phyloP scores from a whole-genome alignment of 1,139 yeast species.

The Hanseniaspora sp. region DNA sequence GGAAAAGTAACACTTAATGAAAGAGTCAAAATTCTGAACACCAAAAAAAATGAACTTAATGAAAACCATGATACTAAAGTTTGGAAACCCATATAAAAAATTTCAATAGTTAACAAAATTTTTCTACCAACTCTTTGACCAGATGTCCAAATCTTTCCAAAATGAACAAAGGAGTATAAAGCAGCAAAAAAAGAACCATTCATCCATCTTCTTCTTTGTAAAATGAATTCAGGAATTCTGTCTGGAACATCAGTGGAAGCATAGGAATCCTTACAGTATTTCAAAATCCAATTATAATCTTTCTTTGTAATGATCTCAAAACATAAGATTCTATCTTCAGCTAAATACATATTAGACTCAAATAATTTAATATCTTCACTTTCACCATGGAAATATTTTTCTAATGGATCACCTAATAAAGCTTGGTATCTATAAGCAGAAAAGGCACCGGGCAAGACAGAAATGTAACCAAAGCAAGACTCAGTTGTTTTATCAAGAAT shows the following conservation, averaged over 20 bases:
- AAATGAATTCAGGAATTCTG: slow-evolving; percentile 68
- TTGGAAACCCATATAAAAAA: slow-evolving; percentile 58
- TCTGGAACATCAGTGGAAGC: slow-evolving; percentile 97
- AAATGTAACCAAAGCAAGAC: slow-evolving; percentile 75
- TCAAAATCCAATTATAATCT: slow-evolving; percentile 71
- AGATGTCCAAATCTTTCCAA: slow-evolving; percentile 60
- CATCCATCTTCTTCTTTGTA: slow-evolving; percentile 91
- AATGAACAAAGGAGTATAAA: slow-evolving; percentile 66
- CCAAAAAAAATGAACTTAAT: slow-evolving; percentile 67
- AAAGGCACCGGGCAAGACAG: slow-evolving; percentile 87
- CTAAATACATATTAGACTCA: slow-evolving; percentile 86
- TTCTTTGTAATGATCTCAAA: slow-evolving; percentile 82
- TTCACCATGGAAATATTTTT: slow-evolving; percentile 88
- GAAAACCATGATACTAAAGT: slow-evolving; percentile 72
- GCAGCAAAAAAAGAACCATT: slow-evolving; percentile 97
- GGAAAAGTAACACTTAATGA: slow-evolving; percentile 48
- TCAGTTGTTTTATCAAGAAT: slow-evolving; percentile 86
- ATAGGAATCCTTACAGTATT: slow-evolving; percentile 77
- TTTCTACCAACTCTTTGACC: slow-evolving; percentile 67
- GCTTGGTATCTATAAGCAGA: slow-evolving; percentile 82
- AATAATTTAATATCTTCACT: slow-evolving; percentile 58
- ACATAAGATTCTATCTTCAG: slow-evolving; percentile 89
- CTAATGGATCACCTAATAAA: slow-evolving; percentile 70
- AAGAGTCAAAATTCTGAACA: slow-evolving; percentile 65
- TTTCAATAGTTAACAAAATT: slow-evolving; percentile 62